Conservation (phyloP, 2,329 filamentous ascomycete species). For the Ophiostoma himal-ulmi region DNA sequence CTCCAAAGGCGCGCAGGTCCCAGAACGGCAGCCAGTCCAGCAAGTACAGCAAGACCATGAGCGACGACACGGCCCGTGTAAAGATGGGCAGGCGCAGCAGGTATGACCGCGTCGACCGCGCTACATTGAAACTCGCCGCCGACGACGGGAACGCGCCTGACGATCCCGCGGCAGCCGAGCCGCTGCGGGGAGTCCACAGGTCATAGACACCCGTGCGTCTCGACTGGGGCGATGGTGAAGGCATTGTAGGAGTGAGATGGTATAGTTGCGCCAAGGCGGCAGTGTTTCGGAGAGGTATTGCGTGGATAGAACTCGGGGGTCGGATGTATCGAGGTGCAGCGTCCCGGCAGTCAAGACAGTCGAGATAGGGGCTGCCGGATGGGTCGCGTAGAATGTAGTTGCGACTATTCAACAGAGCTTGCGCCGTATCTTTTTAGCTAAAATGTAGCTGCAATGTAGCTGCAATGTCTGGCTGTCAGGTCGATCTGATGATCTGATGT, state of each 20-base stretch:
- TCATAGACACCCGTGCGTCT: constrained; percentile 19
- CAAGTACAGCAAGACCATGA: constrained; percentile 65
- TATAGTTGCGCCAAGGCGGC: background rate
- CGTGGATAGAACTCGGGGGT: background rate
- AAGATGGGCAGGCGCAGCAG: constrained; percentile 80
- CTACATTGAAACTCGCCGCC: constrained; percentile 55
- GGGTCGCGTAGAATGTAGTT: background rate
- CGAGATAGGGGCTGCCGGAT: constrained; percentile 6
- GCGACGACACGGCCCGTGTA: constrained; percentile 63
- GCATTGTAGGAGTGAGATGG: constrained; percentile 13
- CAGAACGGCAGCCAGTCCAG: constrained; percentile 63
- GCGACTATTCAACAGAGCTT: background rate
- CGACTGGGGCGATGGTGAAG: constrained; percentile 23
- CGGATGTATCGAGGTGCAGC: background rate
- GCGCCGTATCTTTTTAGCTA: background rate
- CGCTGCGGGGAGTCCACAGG: constrained; percentile 22
- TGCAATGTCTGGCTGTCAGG: background rate
- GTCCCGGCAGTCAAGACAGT: background rate
- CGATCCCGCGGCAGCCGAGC: background rate
- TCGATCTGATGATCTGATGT: background rate
- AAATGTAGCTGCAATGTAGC: background rate
- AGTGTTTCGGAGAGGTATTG: background rate
- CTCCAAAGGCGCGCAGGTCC: constrained; percentile 70
- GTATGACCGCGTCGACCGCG: constrained; percentile 68
- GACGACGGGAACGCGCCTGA: background rate